Conservation (phyloP, 2,329 filamentous ascomycete genomes). For the Fusarium pseudoanthophilum region DNA sequence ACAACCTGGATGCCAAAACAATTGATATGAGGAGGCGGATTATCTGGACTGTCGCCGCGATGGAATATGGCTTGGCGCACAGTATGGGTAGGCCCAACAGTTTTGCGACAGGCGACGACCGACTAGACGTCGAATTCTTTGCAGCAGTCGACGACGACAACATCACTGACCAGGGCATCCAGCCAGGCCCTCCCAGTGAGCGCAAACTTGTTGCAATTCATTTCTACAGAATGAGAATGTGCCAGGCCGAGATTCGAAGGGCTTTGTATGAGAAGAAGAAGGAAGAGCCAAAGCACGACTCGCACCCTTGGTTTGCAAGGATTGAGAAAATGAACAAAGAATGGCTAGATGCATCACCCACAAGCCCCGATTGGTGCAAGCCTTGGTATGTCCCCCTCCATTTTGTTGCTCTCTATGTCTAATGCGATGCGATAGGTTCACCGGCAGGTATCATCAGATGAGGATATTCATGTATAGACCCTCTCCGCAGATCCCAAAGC, state of each 20-base stretch:
- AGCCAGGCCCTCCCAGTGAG: constrained; percentile 76
- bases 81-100: constrained; percentile 87
- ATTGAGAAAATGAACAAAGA: constrained; percentile 82
- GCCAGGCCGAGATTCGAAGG: constrained; percentile 88
- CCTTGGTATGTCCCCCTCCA: constrained; percentile 72
- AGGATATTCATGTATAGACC: constrained; percentile 88
- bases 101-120: constrained; percentile 83
- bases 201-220: constrained; percentile 92
- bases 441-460: constrained; percentile 83
- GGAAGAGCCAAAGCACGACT: constrained; percentile 78
- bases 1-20: constrained; percentile 74
- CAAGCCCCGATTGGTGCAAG: constrained; percentile 76
- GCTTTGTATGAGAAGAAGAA: constrained; percentile 88
- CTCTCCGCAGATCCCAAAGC: constrained; percentile 89
- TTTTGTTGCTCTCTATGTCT: not conserved
- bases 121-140: constrained; percentile 88
- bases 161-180: constrained; percentile 82
- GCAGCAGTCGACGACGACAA: constrained; percentile 82
- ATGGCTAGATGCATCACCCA: constrained; percentile 82
- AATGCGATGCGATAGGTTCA: constrained; percentile 61
- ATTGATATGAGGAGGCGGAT: constrained; percentile 90
- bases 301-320: constrained; percentile 85
- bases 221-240: constrained; percentile 88
- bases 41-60: constrained; percentile 87
- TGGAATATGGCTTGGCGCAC: constrained; percentile 90